phyloP scores from a whole-genome alignment of 2,329 filamentous ascomycete species.

The Dothidotthia symphoricarpi region DNA sequence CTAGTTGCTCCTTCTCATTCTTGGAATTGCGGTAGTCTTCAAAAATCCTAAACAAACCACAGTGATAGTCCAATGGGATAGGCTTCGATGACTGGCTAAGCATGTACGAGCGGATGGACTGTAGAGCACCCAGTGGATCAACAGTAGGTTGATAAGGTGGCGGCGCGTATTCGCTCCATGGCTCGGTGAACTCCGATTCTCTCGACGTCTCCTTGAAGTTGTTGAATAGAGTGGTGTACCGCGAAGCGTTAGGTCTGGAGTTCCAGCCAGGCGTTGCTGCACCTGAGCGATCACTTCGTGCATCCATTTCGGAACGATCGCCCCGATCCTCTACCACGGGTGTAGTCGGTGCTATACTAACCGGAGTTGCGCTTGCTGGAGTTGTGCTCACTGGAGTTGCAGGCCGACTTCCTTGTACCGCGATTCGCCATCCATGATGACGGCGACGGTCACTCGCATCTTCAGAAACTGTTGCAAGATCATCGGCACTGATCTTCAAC shows the following conservation, averaged over 20 bases:
- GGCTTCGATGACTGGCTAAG: slow-evolving; percentile 16
- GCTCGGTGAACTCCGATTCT: slow-evolving; percentile 23
- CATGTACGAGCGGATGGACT: slow-evolving; percentile 31
- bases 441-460: slow-evolving; percentile 19
- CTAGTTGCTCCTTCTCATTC: slow-evolving; percentile 35
- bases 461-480: slow-evolving; percentile 4
- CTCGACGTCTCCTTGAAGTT: slow-evolving; percentile 21
- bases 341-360: slow-evolving; percentile 7
- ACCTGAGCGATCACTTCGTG: slow-evolving; percentile 31
- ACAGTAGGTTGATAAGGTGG: slow-evolving; percentile 14
- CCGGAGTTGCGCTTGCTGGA: slow-evolving; percentile 19
- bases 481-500: slow-evolving; percentile 7
- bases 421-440: slow-evolving; percentile 24
- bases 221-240: slow-evolving; percentile 41
- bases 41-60: slow-evolving; percentile 44
- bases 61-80: slow-evolving; percentile 35
- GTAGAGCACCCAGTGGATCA: slow-evolving; percentile 26
- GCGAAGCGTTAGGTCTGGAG: slow-evolving; percentile 42
- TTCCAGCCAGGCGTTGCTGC: slow-evolving; percentile 30
- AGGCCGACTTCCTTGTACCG: slow-evolving; percentile 22
- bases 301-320: slow-evolving; percentile 6
- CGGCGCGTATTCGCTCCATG: slow-evolving; percentile 27
- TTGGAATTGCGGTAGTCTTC: slow-evolving; percentile 42
- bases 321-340: slow-evolving; percentile 27
- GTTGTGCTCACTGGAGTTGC: slow-evolving; percentile 16